A percentile compares a stretch with the other conserved stretches of the same genome.
These are phyloP conservation scores for Beauveria bassiana DNA, from an alignment of 2,329 filamentous ascomycete genomes.

Conservation along the genomic window DNA sequence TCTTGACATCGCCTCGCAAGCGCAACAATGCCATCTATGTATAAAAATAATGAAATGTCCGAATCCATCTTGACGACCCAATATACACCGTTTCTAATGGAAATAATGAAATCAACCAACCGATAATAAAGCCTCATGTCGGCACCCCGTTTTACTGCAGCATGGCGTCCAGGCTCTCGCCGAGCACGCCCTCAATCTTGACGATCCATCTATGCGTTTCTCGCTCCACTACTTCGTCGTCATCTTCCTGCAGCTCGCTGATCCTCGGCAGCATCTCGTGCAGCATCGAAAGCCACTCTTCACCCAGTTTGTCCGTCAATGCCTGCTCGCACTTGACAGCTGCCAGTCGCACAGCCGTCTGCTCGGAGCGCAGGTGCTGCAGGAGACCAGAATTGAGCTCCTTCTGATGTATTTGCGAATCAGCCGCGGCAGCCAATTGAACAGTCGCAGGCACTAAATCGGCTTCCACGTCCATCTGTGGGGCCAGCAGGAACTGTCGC, in stretches of 20 bases:
- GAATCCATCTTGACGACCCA: not conserved
- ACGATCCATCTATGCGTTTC: constrained; percentile 88
- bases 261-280: constrained; percentile 97
- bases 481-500: constrained; percentile 51
- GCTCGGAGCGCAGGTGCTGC: constrained; percentile 67
- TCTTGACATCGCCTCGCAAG: not conserved
- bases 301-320: constrained; percentile 72
- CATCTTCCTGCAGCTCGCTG: constrained; percentile 91
- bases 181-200: constrained; percentile 80
- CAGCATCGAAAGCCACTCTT: constrained; percentile 86
- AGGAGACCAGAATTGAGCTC: constrained; percentile 74
- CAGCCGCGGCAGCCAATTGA: constrained; percentile 70
- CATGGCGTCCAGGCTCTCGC: constrained; percentile 89
- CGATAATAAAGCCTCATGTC: not conserved
- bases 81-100: constrained; percentile 19
- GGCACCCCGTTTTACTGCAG: constrained; percentile 54
- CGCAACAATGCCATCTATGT: not conserved
- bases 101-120: not conserved
- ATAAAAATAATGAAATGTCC: not conserved
- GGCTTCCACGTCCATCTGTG: constrained; percentile 32
- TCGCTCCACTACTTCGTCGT: constrained; percentile 85
- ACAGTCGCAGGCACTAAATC: constrained; percentile 68
- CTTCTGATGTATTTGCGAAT: constrained; percentile 85
- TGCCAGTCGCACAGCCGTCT: constrained; percentile 65
- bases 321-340: constrained; percentile 76